phyloP scores from a whole-genome alignment of 2,329 filamentous ascomycete species.

The Colletotrichum paranaense region DNA sequence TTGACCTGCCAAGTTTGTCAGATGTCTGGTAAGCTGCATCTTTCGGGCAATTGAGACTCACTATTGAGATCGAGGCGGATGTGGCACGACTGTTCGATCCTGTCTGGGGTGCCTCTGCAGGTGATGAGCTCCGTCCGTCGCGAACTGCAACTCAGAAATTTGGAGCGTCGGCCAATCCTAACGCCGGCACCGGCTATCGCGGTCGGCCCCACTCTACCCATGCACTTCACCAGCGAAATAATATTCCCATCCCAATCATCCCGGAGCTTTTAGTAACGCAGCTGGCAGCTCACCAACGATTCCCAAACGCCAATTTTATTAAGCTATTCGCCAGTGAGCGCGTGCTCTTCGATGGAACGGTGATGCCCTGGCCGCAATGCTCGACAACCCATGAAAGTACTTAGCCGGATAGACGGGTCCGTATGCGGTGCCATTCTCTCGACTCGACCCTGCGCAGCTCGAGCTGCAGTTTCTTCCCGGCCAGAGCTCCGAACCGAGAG shows the following conservation, averaged over 20 bases:
- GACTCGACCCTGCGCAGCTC: conserved; percentile 50
- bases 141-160: conserved; percentile 33
- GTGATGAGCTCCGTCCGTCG: neutral
- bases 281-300: conserved; percentile 15
- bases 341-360: conserved; percentile 28
- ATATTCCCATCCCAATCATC: conserved; percentile 25
- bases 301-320: neutral
- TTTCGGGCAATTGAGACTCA: neutral
- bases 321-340: neutral
- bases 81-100: neutral
- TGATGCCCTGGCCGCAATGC: conserved; percentile 48
- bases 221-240: conserved; percentile 31
- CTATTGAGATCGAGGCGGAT: neutral
- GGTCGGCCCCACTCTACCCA: conserved; percentile 21
- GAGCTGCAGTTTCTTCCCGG: conserved; percentile 27
- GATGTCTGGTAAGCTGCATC: no score
- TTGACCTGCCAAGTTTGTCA: conserved; percentile 18
- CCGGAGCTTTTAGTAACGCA: conserved; percentile 26
- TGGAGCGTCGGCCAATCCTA: conserved; percentile 37
- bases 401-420: conserved; percentile 69
- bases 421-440: conserved; percentile 67
- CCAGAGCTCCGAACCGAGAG: conserved; percentile 24
- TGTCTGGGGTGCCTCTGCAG: neutral
- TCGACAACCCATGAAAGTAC: conserved; percentile 70
- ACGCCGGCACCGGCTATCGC: conserved; percentile 20